Base-by-base conservation (phyloP, 805 yeast genomes). In the Lipomyces kockii region DNA sequence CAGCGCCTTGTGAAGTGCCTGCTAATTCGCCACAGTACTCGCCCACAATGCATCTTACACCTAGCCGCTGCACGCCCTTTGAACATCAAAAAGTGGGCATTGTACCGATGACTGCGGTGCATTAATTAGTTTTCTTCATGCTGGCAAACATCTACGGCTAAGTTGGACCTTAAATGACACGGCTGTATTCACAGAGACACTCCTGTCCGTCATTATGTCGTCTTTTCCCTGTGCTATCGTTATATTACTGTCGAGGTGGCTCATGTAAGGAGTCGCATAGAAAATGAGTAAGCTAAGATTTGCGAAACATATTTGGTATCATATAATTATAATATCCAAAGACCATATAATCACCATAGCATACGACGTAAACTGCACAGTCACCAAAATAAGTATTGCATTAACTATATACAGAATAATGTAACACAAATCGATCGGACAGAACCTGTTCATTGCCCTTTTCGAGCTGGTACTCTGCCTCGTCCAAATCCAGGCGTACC, bases 401-500 rank as follows among this genome's bases (percentile, higher is more conserved):
- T n/a, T 43, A 43, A 43, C 20, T 43, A 43, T 43, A 17, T 17
- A n/a, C 49, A 43, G 20, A 43, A n/a, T 43, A 17, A 43, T 43
- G 20, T 43, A 43, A 17, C n/a, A 43, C 49, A 43, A 29, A 29
- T 29, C 32, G 32, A 43, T 43, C 9, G 49, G 49, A 17, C 22
- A 17, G 20, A 8, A 12, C 39, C 14, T 37, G 17, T 14, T 43
- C 49, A 43, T 43, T n/a, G 49, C 20, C 49, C 49, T 5, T 43
- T 43, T n/a, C 49, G 20, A 43, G 49, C 49, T 11, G 9, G 49
- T 5, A n/a, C 49, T n/a, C 22, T 43, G 49, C 20, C 9, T n/a
- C 22, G 20, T 43, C 34, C 37, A 43, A 62, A 62, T 5, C 66
- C 66, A 8, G 58, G 17, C 27, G 59, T 34, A 12, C 66, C 66